Evolutionary conservation across 169 alveolate genomes (phyloP), one percentile per base, ranked within the genome.

Genomic region (Neospora caninum): DNA sequence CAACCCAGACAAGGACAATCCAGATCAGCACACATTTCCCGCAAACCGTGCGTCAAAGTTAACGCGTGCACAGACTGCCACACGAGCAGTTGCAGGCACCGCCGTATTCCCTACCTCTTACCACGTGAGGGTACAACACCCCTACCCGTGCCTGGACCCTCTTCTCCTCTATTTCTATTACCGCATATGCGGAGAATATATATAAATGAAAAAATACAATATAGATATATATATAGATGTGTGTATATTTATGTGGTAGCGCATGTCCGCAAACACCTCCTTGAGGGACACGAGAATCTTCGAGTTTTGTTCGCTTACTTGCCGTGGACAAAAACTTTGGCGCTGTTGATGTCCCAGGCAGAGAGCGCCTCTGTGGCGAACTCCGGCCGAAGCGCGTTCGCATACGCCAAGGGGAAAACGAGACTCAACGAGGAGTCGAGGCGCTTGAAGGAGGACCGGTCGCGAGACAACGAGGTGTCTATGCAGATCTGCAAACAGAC

Each of bases 401-500:
- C 89, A 49, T 29, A 82, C 38, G 89, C 89, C 67, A 82, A 31
- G 27, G 89, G 89, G 38, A 41, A 82, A n/a, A 43, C 89, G 89
- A 82, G 89, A 31, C 89, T 82, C 41, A 82, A 67, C 20, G 89
- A 22, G 36, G 89, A 22, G 41, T 82, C 89, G 34, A 82, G 38
- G 89, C 89, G 89, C 64, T 82, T 82, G 89, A 82, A 82, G 31
- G 89, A 82, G 64, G 69, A 13, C 34, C 89, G 54, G 25, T 82
- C 89, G 9, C 89, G 22, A 18, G n/a, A 41, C 41, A 82, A 36
- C 18, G 89, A 82, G n/a, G 67, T 42, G 69, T 82, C 89, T 13
- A 82, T 29, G 64, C 89, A 82, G 31, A 82, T 27, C 89, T 82
- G 89, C 36, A 42, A 34, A 80, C 49, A 34, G 10, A 67, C 69